Base-by-base conservation (phyloP, 805 yeast species). In the Starmera dryadoides region DNA sequence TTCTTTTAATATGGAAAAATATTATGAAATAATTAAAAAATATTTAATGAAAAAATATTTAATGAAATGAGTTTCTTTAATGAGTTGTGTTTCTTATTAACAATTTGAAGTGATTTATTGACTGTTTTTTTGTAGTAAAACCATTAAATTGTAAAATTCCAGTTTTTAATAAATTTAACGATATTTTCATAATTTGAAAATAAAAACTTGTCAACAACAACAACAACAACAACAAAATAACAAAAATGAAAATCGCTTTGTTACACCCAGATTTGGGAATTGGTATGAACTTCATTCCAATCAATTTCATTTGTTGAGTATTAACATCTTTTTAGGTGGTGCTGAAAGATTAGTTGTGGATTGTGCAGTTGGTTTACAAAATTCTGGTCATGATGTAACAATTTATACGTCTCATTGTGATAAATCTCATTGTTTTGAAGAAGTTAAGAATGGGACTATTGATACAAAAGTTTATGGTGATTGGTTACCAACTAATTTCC, bases 271-370 rank as follows among this genome's bases (percentile, higher is more conserved):
- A 93, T 62, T 64, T 93, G 39, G 98, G 98, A 0, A 91, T 91
- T 41, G 98, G 88, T 48, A 43, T 18, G 60, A 36, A 6, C 23
- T 6, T 6, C 23, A 4, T 15, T 14, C 10, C n/a, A 28, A 28
- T 6, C 5, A 15, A 15, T 6, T 5, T 7, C 16, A 14, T 28
- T 11, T 28, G n/a, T 28, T 28, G 10, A 14, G 7, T 17, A 23
- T 10, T 15, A 12, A 21, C 28, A 20, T 6, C 18, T 16, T 21
- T 19, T 28, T 22, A 30, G 38, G 40, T 22, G 99, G 99, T 4
- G 99, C 99, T 1, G 99, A 93, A 57, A 70, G 99, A 42, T 70
- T 94, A n/a, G 88, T 93, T 2, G 96, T 93, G 1, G 99, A 93
- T 61, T 88, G 95, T 3, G 98, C 98, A 0, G 66, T 87, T 3